Evolutionary conservation across 2,329 filamentous ascomycete species (phyloP).

Genomic region (Leptographium radiaticola): DNA sequence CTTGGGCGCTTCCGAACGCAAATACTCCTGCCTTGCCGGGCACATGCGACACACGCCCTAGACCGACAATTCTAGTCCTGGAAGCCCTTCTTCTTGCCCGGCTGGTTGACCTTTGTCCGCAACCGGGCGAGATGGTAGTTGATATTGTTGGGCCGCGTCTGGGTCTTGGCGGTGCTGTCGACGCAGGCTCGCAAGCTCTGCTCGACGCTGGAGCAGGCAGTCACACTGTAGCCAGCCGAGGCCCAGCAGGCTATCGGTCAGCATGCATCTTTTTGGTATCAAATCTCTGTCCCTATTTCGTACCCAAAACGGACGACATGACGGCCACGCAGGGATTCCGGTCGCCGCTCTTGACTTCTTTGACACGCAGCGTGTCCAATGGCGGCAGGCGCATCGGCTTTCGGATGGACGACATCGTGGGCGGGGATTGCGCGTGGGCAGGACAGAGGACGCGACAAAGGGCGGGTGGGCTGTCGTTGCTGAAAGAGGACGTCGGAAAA

Average conservation of each 20-base stretch:
- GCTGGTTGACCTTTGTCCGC: constrained; percentile 52
- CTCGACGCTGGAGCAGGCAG: constrained; percentile 46
- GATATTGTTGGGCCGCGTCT: constrained; percentile 56
- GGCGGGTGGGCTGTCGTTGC: not conserved
- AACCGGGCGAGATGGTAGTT: constrained; percentile 83
- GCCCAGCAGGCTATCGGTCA: constrained; percentile 63
- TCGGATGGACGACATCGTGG: constrained; percentile 27
- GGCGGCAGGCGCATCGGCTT: constrained; percentile 46
- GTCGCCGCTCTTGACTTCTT: constrained; percentile 34
- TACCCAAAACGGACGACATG: constrained; percentile 46
- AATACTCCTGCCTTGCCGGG: too few species aligned
- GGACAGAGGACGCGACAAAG: not conserved
- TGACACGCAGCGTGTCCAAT: constrained; percentile 39
- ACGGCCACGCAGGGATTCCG: constrained; percentile 40
- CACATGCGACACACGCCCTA: not conserved
- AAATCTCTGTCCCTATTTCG: constrained; percentile 9
- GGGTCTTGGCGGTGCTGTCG: constrained; percentile 54
- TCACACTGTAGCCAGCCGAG: constrained; percentile 55
- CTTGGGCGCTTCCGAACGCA: too few species aligned
- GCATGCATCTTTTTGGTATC: not conserved
- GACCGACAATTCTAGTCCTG: not conserved
- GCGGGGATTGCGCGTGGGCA: not conserved
- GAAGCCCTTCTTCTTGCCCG: constrained; percentile 33
- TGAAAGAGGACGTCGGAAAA: not conserved
- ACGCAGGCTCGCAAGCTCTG: constrained; percentile 55